Base-by-base conservation (phyloP, 352 stramenopile species). In the Globisporangium abappressorium region DNA sequence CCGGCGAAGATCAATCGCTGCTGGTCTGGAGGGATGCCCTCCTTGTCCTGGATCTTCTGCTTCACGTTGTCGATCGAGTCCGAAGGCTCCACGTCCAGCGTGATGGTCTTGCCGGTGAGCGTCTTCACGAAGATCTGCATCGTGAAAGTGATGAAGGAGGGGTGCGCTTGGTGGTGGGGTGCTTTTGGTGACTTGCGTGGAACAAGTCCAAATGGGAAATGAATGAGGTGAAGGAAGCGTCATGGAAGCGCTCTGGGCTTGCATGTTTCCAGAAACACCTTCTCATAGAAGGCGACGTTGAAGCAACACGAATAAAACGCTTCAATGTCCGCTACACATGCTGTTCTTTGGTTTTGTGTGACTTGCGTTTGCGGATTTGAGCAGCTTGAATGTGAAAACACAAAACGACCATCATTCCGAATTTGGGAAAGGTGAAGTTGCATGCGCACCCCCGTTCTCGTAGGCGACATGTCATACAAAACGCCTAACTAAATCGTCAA, bases 1-100 rank as follows among this genome's bases (percentile, higher is more conserved):
- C 95, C 96, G 30, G 88, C 94, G 76, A 98, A 98, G 72, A 98
- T 99, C 61, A 98, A 82, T 41, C 95, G 84, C 79, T 99, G 95
- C 80, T 98, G 93, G 71, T 98, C 95, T 49, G 92, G 81, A 30
- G 94, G 96, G 56, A 98, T 98, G 61, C 93, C 94, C 73, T 98
- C 90, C 76, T 90, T 97, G 73, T 97, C 89, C 59, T 95, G 74
- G 75, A 98, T 98, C 78, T 97, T 98, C 36, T 92, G 87, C 90
- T 99, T 99, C 53, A 99, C 96, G 75, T 98, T 95, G 79, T 98
- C 93, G 63, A 98, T 98, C 18, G 28, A 30, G 28, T 30, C 28
- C 28, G 28, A 30, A 30, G 28, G 30, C 30, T 33, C 30, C 30
- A 33, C 30, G 30, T 33, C 30, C 30, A 33, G 2, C 30, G 30